Base-by-base conservation (phyloP, 2,329 filamentous ascomycete genomes). In the Claviceps spartinae region DNA sequence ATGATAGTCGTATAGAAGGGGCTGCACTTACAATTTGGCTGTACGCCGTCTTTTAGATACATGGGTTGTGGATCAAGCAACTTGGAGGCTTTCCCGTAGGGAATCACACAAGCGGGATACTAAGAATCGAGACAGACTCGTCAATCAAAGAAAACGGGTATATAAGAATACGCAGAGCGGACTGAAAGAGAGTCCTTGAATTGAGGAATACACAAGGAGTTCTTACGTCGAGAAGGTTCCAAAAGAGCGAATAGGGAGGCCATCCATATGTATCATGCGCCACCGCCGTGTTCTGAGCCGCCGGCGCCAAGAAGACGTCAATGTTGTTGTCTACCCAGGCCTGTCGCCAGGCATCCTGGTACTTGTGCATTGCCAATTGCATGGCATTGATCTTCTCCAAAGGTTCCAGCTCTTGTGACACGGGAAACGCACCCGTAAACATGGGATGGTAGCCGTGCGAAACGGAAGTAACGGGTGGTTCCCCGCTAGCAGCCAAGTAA, bases 21-120 rank as follows among this genome's bases (percentile, higher is more conserved):
- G 20, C 18, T 14, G 8, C 26, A 34, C 41, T 26, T 26, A 51
- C 44, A 40, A 6, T 45, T 49, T 20, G 51, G 16, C 3, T 54
- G 36, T n/a, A 57, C 3, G 14, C 38, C n/a, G 38, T 49, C 51
- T 22, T 47, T 47, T 3, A 43, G n/a, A 4, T 11, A 20, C 48
- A 55, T 57, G 22, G 47, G 42, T 3, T 51, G 47, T 22, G 50
- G 50, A 16, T 53, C 52, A 8, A 47, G 24, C n/a, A 18, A 38
- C 26, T 50, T 49, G n/a, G 54, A 50, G 1, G 71, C 72, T 16
- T 62, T 68, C 2, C 67, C 63, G 52, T 67, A 72, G 0, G 72
- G 72, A 49, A 79, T 64, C 2, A 76, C 68, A 7, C 71, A 75
- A 3, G 73, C 69, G 3, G 76, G 76, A 57, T 74, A 78, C 71